These are phyloP conservation scores for Emydomyces testavorans DNA, from an alignment of 2,329 filamentous ascomycete species.

Conservation along the genomic window DNA sequence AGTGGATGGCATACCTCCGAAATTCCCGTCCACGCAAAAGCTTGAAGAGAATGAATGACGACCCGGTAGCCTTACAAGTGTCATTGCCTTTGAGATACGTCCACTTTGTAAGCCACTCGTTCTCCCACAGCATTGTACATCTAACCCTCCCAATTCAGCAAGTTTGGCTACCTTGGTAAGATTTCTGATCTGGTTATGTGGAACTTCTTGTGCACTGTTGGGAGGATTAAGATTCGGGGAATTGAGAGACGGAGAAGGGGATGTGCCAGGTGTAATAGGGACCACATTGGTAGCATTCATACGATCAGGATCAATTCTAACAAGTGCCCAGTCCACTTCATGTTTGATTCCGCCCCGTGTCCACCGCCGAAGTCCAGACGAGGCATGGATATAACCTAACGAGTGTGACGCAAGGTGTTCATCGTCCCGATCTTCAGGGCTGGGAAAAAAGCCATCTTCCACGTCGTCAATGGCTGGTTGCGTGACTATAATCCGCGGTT, in stretches of 20 bases:
- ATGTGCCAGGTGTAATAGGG: constrained; percentile 13
- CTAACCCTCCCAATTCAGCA: constrained; percentile 54
- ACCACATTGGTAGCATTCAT: constrained; percentile 63
- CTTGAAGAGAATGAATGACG: constrained; percentile 67
- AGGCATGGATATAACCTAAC: constrained; percentile 76
- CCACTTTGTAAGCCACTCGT: constrained; percentile 76
- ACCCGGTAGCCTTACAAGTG: constrained; percentile 76
- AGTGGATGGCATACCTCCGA: constrained; percentile 38
- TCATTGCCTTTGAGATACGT: constrained; percentile 63
- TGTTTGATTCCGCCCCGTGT: constrained; percentile 61
- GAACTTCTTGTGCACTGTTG: background rate
- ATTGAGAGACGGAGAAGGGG: background rate
- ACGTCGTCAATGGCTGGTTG: constrained; percentile 87
- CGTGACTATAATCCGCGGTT: constrained; percentile 69
- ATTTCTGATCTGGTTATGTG: constrained; percentile 25
- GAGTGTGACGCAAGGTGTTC: constrained; percentile 74
- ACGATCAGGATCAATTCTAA: constrained; percentile 63
- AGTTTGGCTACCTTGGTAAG: constrained; percentile 47
- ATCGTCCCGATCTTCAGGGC: constrained; percentile 60
- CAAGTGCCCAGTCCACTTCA: constrained; percentile 91
- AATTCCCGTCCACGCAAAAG: constrained; percentile 51
- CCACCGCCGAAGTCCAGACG: constrained; percentile 74
- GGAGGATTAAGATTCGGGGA: background rate
- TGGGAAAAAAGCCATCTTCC: constrained; percentile 69
- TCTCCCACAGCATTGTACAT: constrained; percentile 78